Evolutionary conservation across 352 stramenopile species (phyloP), one percentile per base, ranked within the genome.

Genomic region (Globisporangium recalcitrans): DNA sequence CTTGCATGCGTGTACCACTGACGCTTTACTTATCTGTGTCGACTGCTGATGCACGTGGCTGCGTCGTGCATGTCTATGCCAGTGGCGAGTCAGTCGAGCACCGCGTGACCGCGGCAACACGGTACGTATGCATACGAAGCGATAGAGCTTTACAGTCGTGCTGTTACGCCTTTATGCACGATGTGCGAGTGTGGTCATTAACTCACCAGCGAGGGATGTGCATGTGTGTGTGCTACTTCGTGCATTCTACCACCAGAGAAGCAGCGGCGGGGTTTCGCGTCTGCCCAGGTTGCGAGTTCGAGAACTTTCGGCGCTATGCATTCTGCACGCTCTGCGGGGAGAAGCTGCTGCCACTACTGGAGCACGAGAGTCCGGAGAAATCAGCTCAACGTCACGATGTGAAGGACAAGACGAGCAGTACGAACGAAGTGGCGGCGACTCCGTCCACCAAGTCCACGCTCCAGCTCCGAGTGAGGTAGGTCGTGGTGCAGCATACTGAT

Each of bases 291-390:
- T 85, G 76, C 42, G 67, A 63, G 42, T 85, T 85, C 60, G 82
- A 88, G 40, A 91, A 89, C 70, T 91, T 91, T 63, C 77, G 70
- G 59, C 77, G 82, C 42, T 80, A 85, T 56, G 65, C 74, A 31
- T 76, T 87, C 63, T 91, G 82, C 60, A 77, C 73, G 13, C 61
- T 89, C n/a, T 91, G 82, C 36, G 82, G 77, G 19, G 76, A 87
- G 49, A 78, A 78, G 32, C 67, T 90, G 34, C 34, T 5, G 34
- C 54, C 53, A 63, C 10, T 14, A 31, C 40, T 48, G 29, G 46
- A 38, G 32, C 32, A n/a, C n/a, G n/a, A 58, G 71, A 14, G 69
- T 74, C 21, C 22, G 63, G 59, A 14, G 65, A 63, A 24, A 64
- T 67, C 8, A 32, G 46, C 1, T 10, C 31, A 21, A 53, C 52